These are phyloP conservation scores for Gyrodon tennesseensis DNA, from an alignment of 1,284 basidiomycete genomes.

Conservation along the genomic window DNA sequence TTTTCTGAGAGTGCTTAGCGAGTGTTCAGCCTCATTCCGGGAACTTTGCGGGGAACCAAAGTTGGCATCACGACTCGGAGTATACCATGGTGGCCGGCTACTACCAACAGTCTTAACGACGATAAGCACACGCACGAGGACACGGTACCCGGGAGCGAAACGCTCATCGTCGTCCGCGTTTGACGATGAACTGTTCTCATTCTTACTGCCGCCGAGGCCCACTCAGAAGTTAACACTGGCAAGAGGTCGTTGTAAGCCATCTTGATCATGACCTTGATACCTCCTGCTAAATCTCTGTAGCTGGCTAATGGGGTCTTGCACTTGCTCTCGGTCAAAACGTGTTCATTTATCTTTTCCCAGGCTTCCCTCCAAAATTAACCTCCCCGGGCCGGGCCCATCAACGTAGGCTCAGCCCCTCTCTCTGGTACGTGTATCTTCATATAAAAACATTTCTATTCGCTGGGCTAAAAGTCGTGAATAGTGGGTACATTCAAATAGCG, in stretches of 20 bases:
- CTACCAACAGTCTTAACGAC: neutral
- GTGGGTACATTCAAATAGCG: neutral
- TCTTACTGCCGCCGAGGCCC: neutral
- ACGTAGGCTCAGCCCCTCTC: no score
- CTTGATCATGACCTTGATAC: neutral
- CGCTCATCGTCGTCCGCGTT: neutral
- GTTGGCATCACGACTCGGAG: conserved; percentile 17
- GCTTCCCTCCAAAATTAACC: conserved; percentile 2
- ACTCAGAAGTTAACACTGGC: neutral
- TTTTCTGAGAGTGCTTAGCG: conserved; percentile 2
- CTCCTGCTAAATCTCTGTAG: neutral
- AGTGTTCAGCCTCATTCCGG: conserved; percentile 1
- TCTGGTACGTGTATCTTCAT: neutral
- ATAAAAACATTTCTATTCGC: neutral
- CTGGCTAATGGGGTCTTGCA: conserved; percentile 1
- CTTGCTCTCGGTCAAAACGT: conserved; percentile 10
- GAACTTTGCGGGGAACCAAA: conserved; percentile 18
- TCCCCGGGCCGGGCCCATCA: no score
- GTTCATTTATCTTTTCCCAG: conserved; percentile 13
- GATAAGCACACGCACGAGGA: neutral
- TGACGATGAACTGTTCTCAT: neutral
- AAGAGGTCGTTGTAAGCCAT: neutral
- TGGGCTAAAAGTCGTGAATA: neutral
- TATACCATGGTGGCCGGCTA: conserved; percentile 18
- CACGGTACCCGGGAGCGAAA: neutral